Conservation (phyloP, 768 basidiomycete genomes). For the Xerocomus spinulosus region DNA sequence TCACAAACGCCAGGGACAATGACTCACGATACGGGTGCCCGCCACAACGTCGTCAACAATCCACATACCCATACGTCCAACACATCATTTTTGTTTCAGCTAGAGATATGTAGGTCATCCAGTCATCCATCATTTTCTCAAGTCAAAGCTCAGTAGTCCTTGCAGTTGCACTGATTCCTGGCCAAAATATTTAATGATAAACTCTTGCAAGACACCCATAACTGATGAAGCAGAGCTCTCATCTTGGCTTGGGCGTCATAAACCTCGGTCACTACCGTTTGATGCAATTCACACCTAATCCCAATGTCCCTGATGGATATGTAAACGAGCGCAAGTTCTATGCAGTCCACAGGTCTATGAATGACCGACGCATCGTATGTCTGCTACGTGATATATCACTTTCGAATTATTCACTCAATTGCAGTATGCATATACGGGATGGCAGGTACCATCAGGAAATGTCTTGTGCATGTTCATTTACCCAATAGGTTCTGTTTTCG, state of each 20-base stretch:
- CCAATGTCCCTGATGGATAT: conserved; percentile 33
- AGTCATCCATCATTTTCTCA: background rate
- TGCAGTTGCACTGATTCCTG: conserved; percentile 49
- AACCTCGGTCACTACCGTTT: conserved; percentile 32
- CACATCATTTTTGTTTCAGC: conserved; percentile 8
- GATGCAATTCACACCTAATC: conserved; percentile 37
- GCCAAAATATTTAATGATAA: conserved; percentile 44
- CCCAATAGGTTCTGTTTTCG: conserved; percentile 31
- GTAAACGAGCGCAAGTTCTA: conserved; percentile 43
- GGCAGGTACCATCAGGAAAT: conserved; percentile 41
- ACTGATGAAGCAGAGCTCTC: conserved; percentile 39
- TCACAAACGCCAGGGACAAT: conserved; percentile 18
- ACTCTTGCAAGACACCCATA: conserved; percentile 38
- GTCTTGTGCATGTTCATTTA: conserved; percentile 47
- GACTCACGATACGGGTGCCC: conserved; percentile 9
- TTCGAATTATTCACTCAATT: background rate
- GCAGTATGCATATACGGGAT: conserved; percentile 51
- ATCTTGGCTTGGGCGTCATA: conserved; percentile 44
- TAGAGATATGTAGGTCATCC: conserved; percentile 35
- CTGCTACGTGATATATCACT: background rate
- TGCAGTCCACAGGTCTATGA: conserved; percentile 39
- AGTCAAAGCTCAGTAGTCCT: conserved; percentile 1
- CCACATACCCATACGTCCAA: conserved; percentile 3
- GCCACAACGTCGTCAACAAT: background rate
- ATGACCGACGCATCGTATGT: conserved; percentile 44